Evolutionary conservation across 805 yeast genomes (phyloP).

Genomic region (Candida fluviatilis): DNA sequence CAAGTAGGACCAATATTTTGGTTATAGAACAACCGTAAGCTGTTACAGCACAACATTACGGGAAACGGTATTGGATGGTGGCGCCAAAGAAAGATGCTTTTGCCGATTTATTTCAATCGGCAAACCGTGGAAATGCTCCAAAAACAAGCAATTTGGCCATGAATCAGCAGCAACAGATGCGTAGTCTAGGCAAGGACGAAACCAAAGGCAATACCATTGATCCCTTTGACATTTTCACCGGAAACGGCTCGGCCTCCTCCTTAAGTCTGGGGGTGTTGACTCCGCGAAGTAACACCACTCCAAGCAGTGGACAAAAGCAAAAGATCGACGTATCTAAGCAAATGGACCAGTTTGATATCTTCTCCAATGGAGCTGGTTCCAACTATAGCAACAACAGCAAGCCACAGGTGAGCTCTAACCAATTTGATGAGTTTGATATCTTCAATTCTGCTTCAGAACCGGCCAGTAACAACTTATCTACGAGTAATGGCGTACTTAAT

Average conservation of each 20-base stretch:
- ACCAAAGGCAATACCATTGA: too few relatives aligned
- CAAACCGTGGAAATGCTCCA: conserved; percentile 9
- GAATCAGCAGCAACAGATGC: not conserved
- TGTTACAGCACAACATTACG: too few relatives aligned
- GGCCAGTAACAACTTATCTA: too few relatives aligned
- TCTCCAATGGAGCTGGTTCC: not conserved
- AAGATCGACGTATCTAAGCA: too few relatives aligned
- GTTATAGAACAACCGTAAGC: too few relatives aligned
- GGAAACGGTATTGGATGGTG: conserved; percentile 6
- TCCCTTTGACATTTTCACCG: not conserved
- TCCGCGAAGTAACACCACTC: not conserved
- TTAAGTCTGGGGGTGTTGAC: not conserved
- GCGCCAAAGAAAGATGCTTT: conserved; percentile 42
- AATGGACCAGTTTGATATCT: not conserved
- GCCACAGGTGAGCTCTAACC: too few relatives aligned
- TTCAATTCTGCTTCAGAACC: conserved; percentile 5
- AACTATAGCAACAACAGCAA: not conserved
- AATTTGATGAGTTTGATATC: conserved; percentile 11
- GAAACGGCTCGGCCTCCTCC: not conserved
- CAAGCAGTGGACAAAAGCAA: not conserved
- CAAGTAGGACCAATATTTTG: too few relatives aligned
- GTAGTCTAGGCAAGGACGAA: not conserved
- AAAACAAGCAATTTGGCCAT: conserved; percentile 1
- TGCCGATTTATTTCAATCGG: conserved; percentile 39
- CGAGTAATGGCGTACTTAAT: not conserved